Conservation (phyloP, 768 basidiomycete genomes). For the Hericium rajendrae region DNA sequence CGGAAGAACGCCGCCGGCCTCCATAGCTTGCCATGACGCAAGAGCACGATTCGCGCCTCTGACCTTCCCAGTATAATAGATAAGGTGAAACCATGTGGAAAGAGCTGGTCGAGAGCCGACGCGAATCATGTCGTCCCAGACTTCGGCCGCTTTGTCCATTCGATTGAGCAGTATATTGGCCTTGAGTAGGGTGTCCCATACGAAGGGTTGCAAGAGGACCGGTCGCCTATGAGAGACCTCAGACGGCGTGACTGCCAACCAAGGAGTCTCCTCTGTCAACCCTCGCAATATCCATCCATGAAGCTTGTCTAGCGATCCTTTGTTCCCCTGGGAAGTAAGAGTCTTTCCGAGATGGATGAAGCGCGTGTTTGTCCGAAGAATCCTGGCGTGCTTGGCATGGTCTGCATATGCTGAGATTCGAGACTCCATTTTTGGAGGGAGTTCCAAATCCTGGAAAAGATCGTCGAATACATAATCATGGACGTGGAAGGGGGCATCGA, state of each 20-base stretch:
- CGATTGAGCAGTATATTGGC: conserved; percentile 50
- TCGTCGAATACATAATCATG: conserved; percentile 23
- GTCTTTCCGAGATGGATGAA: too few species aligned
- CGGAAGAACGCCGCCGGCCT: conserved; percentile 42
- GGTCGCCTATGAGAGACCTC: conserved; percentile 28
- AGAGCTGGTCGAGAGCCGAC: conserved; percentile 42
- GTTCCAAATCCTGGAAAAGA: conserved; percentile 29
- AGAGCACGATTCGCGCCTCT: conserved; percentile 44
- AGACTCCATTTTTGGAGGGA: conserved; percentile 30
- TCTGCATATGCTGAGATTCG: conserved; percentile 37
- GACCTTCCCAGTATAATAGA: conserved; percentile 50
- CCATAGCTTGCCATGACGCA: conserved; percentile 57
- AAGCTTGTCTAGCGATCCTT: conserved; percentile 29
- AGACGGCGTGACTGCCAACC: conserved; percentile 37
- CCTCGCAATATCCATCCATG: conserved; percentile 45
- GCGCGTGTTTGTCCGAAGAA: conserved; percentile 30
- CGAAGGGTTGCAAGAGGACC: conserved; percentile 43
- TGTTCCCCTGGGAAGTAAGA: too few species aligned
- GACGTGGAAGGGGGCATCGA: conserved; percentile 30
- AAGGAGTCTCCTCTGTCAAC: conserved; percentile 41
- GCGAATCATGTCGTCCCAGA: conserved; percentile 61
- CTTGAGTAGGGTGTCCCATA: conserved; percentile 58
- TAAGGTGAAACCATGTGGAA: conserved; percentile 60
- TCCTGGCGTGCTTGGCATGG: conserved; percentile 39
- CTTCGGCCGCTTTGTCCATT: conserved; percentile 44